Percentiles rank a stretch among this genome's conserved stretches.
These are phyloP conservation scores for Elongisporangium anandrum DNA, from an alignment of 352 stramenopile species.

Conservation along the genomic window DNA sequence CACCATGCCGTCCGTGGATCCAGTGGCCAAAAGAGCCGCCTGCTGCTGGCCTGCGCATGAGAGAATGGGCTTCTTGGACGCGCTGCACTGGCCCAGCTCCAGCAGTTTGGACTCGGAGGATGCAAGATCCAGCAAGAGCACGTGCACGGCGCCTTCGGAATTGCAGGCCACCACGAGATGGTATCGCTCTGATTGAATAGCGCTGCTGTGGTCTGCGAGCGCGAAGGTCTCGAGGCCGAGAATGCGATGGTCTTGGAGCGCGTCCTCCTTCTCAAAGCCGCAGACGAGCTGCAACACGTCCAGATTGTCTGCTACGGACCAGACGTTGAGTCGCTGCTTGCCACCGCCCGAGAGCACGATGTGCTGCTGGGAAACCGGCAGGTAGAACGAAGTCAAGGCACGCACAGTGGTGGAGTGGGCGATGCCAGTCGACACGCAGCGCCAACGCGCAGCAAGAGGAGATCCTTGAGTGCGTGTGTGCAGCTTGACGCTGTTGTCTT, in stretches of 20 bases:
- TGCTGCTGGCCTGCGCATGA: constrained; percentile 50
- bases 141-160: constrained; percentile 65
- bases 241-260: constrained; percentile 80
- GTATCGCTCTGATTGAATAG: constrained; percentile 16
- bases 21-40: constrained; percentile 54
- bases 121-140: constrained; percentile 55
- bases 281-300: constrained; percentile 53
- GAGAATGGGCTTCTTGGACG: constrained; percentile 79
- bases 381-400: constrained; percentile 46
- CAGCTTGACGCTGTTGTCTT: constrained; percentile 84
- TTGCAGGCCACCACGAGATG: constrained; percentile 65
- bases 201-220: constrained; percentile 5
- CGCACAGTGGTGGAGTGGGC: constrained; percentile 83
- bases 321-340: constrained; percentile 80
- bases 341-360: constrained; percentile 70
- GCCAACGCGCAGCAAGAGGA: constrained; percentile 20
- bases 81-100: constrained; percentile 49
- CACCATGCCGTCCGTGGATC: constrained; percentile 77
- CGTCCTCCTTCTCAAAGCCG: constrained; percentile 49
- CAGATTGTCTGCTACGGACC: constrained; percentile 35
- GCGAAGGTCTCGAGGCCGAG: constrained; percentile 62
- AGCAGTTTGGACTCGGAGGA: constrained; percentile 9
- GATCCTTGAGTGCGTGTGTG: constrained; percentile 25
- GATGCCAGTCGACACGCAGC: constrained; percentile 43
- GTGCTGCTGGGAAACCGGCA: constrained; percentile 19